Percentiles rank a stretch among this genome's conserved stretches.
phyloP scores from a whole-genome alignment of 2,329 filamentous ascomycete species.

The Huntiella decipiens region DNA sequence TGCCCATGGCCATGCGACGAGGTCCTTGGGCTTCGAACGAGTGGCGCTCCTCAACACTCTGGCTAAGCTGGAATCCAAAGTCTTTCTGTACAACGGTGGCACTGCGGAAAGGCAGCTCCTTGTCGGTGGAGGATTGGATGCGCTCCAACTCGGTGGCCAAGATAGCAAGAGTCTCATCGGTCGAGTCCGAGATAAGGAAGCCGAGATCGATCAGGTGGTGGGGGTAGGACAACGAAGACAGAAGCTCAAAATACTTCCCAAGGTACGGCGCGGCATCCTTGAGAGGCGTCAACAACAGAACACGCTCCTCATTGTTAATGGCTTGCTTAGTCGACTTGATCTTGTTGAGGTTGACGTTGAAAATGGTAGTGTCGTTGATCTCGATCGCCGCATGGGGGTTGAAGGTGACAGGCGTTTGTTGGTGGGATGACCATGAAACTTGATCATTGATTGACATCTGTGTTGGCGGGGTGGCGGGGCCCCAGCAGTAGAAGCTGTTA shows the following conservation, averaged over 20 bases:
- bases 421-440: conserved; percentile 69
- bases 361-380: conserved; percentile 63
- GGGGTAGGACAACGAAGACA: conserved; percentile 78
- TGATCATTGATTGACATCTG: conserved; percentile 86
- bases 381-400: conserved; percentile 83
- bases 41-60: conserved; percentile 68
- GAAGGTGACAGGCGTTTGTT: conserved; percentile 85
- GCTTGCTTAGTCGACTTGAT: conserved; percentile 68
- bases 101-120: conserved; percentile 63
- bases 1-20: conserved; percentile 74
- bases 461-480: conserved; percentile 86
- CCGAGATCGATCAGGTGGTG: conserved; percentile 88
- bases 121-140: conserved; percentile 60
- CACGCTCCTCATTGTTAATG: conserved; percentile 59
- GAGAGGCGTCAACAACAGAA: conserved; percentile 82
- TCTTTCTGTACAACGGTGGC: conserved; percentile 79
- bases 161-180: conserved; percentile 78
- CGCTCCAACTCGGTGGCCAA: conserved; percentile 71
- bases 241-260: conserved; percentile 79
- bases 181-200: conserved; percentile 83
- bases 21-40: conserved; percentile 75
- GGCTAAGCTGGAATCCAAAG: conserved; percentile 57
- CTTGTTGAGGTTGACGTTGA: conserved; percentile 65
- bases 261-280: conserved; percentile 74
- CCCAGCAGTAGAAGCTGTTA: conserved; percentile 87